Evolutionary conservation across 2,329 filamentous ascomycete species (phyloP), one percentile per base, ranked within the genome.

Genomic region (Sclerotinia sclerotiorum): DNA sequence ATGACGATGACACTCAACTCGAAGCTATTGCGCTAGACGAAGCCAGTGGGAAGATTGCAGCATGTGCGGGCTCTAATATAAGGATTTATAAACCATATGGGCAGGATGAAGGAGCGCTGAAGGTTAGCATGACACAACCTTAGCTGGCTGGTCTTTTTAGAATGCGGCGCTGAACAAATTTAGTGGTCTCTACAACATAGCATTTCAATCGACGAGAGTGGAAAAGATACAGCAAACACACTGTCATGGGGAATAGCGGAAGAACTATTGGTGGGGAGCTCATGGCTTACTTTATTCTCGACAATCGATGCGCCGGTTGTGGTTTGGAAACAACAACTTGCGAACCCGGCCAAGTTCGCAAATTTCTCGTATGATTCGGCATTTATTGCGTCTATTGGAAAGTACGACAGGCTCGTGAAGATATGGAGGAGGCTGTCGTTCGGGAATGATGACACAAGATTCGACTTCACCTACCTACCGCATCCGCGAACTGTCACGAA

Each of bases 361-460:
- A 83, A 85, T 11, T 88, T 97, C 73, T 97, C 94, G 1, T 92
- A 92, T 71, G 94, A 97, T 78, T 94, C 92, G 17, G 89, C 89
- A 27, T 88, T 97, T 70, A 92, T 98, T 65, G 94, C 93, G 24
- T 94, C 92, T 1, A 86, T 91, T 17, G 91, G 93, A 54, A 82
- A 84, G 62, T 87, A 92, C 76, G 95, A 98, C 78, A 85, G 90
- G 64, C 81, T 98, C 27, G 88, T 97, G 73, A 98, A 99, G 80
- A 86, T 98, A 74, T 99, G 96, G 95, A 88, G 93, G 71, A 87
- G 94, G 65, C 82, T 97, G 32, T 91, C 90, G 11, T 97, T 94
- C 77, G 93, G 93, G 19, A 85, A 88, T 0, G 90, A 93, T 69
- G 90, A 96, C 73, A 90, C 93, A 51, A 86, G 91, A 68, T 98